Evolutionary conservation across 345 rosid species (phyloP).

Genomic region (Citrus sinensis): DNA sequence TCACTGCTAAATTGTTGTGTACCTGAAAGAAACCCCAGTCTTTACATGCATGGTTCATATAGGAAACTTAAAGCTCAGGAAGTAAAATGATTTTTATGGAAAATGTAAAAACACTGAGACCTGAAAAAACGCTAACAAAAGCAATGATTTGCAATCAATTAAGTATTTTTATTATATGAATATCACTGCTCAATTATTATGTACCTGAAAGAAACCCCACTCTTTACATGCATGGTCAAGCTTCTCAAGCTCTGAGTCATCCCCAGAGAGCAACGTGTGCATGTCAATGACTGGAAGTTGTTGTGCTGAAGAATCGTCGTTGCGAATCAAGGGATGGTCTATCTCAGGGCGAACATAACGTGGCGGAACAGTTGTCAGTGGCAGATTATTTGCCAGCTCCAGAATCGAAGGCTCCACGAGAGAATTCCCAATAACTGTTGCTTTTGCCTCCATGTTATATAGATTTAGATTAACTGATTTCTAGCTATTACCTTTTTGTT

Average conservation of each 20-base stretch:
- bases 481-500: not conserved
- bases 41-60: too few relatives aligned
- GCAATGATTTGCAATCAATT: not conserved
- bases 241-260: constrained; percentile 9
- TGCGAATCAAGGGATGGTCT: not conserved
- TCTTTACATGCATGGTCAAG: constrained; percentile 13
- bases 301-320: not conserved
- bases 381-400: constrained; percentile 6
- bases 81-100: too few relatives aligned
- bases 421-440: not conserved
- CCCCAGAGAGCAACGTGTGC: not conserved
- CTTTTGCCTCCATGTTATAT: not conserved
- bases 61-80: too few relatives aligned
- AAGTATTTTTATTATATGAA: not conserved
- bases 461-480: not conserved
- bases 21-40: too few relatives aligned
- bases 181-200: too few relatives aligned
- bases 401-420: constrained; percentile 8
- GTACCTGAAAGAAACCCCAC: constrained; percentile 44
- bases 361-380: not conserved
- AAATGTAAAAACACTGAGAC: too few relatives aligned
- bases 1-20: too few relatives aligned
- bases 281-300: constrained; percentile 15
- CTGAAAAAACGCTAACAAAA: not conserved
- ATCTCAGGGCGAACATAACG: constrained; percentile 6